Evolutionary conservation across 2,329 filamentous ascomycete species (phyloP).

Genomic region (Paecilomyces niveus): DNA sequence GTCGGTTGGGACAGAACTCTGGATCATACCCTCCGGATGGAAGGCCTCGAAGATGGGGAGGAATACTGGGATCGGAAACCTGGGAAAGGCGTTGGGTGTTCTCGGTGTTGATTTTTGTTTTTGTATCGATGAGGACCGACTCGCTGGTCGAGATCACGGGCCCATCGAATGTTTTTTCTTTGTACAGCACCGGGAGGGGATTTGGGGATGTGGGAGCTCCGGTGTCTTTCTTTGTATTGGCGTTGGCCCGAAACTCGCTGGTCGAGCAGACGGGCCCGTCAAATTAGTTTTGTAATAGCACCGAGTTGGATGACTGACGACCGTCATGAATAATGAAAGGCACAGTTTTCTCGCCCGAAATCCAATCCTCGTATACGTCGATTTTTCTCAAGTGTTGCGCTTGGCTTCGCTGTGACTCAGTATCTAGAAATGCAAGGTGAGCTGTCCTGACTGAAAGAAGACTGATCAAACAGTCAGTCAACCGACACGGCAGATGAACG

Average conservation of each 20-base stretch:
- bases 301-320: background rate
- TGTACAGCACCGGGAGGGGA: background rate
- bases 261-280: background rate
- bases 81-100: background rate
- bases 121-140: background rate
- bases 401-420: too few species aligned
- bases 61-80: background rate
- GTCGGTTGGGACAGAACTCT: too few species aligned
- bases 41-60: background rate
- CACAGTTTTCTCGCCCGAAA: background rate
- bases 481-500: too few species aligned
- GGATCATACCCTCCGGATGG: background rate
- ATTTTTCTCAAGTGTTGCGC: too few species aligned
- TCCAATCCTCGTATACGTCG: background rate
- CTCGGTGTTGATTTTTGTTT: background rate
- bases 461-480: too few species aligned
- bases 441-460: too few species aligned
- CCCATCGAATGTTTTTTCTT: background rate
- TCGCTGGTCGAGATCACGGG: background rate
- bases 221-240: background rate
- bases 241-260: background rate
- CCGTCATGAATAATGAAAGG: background rate
- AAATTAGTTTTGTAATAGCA: background rate
- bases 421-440: too few species aligned
- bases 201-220: background rate